A percentile compares a stretch with the other conserved stretches of the same genome.
phyloP scores from a whole-genome alignment of 2,329 filamentous ascomycete species.

The Aplosporella prunicola region DNA sequence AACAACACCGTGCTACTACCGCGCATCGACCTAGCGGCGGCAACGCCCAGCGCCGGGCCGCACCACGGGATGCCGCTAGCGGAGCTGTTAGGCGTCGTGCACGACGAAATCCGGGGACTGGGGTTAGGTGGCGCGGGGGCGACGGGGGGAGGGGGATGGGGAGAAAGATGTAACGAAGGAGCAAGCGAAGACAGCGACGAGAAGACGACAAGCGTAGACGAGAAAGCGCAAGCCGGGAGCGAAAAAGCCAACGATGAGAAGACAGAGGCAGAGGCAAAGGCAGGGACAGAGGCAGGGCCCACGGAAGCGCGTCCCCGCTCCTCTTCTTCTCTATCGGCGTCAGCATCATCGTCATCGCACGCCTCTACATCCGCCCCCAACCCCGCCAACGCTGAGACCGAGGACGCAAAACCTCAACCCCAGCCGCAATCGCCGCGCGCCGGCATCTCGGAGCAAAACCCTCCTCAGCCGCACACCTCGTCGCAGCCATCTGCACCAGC shows the following conservation, averaged over 20 bases:
- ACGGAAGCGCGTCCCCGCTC: too few species aligned
- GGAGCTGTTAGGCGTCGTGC: not conserved
- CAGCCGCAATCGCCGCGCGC: not conserved
- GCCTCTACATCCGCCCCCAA: not conserved
- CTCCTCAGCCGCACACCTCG: not conserved
- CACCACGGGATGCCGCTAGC: constrained; percentile 7
- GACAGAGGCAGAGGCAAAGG: not conserved
- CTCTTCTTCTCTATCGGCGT: too few species aligned
- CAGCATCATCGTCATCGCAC: too few species aligned
- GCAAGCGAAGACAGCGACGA: not conserved
- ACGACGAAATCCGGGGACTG: constrained; percentile 1
- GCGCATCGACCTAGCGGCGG: constrained; percentile 7
- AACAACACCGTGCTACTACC: constrained; percentile 9
- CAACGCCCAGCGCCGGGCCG: constrained; percentile 7
- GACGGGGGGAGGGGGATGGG: not conserved
- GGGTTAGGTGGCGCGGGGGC: not conserved
- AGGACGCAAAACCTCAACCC: not conserved
- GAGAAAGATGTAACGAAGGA: not conserved
- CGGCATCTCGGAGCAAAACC: not conserved
- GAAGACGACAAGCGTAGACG: not conserved
- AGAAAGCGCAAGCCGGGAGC: not conserved
- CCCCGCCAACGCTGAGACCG: not conserved
- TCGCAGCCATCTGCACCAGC: not conserved
- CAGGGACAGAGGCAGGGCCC: not conserved
- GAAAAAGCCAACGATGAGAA: not conserved